Evolutionary conservation across 2,329 filamentous ascomycete genomes (phyloP), one percentile per base, ranked within the genome.

Genomic region (Aspergillus sp.): DNA sequence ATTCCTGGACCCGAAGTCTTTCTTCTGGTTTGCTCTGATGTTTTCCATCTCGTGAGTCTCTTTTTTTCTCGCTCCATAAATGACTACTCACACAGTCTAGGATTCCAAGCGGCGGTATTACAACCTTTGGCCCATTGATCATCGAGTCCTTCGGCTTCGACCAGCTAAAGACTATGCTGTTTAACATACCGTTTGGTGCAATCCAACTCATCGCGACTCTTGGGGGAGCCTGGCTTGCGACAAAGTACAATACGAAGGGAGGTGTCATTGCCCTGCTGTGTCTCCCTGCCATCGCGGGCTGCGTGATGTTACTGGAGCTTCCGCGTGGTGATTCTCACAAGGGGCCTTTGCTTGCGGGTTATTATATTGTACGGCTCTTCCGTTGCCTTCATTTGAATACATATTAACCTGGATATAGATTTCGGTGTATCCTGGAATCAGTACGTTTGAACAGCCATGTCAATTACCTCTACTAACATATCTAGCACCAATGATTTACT

Each of bases 401-500:
- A 7, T 27, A 15, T 35, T 57, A 33, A 57, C 43, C 2, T 6
- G 11, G n/a, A 4, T 27, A 5, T 51, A 76, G 73, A 83, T 85
- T 41, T 86, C 82, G 0, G 79, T 86, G 7, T 86, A 87, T 52
- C 83, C 84, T 0, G 85, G 80, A 6, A 84, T 84, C 58, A 79
- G 75, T 77, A 71, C 64, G 74, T 19, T n/a, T 9, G 14, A 33
- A 6, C 25, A 31, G 9, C 8, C 15, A 19, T 14, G 31, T 14
- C 3, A 12, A 12, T 6, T 9, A 4, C 11, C 8, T 27, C 6
- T 19, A 45, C 46, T 55, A 41, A 63, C 60, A 65, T 6, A 0
- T 57, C 67, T 33, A 81, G 80, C 86, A 3, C 86, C 88, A 40
- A 82, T 86, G 54, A 90, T 87, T 64, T 89, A 91, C 66, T 88